Conservation (phyloP, 768 basidiomycete species). For the Auriscalpium microsporum region DNA sequence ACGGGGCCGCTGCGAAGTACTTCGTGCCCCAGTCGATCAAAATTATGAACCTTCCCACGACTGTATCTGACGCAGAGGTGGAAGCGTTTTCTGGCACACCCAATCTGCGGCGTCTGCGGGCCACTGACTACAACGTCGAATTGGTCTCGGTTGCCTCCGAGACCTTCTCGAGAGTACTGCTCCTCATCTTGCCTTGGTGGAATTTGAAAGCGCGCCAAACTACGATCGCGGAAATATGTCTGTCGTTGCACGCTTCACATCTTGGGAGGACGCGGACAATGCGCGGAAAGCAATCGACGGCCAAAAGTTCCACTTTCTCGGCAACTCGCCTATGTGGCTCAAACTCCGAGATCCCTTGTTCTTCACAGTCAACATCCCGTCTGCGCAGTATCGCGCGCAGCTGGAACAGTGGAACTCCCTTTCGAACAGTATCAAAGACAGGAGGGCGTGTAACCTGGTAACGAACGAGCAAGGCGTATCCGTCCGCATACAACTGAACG, state of each 20-base stretch:
- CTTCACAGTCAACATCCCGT: neutral
- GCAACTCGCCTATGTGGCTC: neutral
- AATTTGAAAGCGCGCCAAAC: neutral
- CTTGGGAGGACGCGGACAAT: constrained; percentile 39
- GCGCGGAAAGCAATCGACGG: constrained; percentile 30
- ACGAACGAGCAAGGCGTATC: constrained; percentile 12
- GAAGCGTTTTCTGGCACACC: neutral
- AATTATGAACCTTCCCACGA: constrained; percentile 20
- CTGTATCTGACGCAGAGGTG: neutral
- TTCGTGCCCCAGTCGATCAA: constrained; percentile 28
- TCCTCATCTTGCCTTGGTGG: neutral
- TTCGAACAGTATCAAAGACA: constrained; percentile 26
- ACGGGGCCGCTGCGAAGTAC: constrained; percentile 19
- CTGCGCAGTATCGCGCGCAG: neutral
- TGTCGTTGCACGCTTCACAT: constrained; percentile 36
- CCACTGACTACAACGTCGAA: neutral
- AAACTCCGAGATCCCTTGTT: neutral
- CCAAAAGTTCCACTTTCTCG: constrained; percentile 20
- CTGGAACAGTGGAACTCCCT: constrained; percentile 16
- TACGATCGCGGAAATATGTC: constrained; percentile 11
- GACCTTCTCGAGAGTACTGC: neutral
- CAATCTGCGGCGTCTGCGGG: neutral
- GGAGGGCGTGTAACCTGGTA: constrained; percentile 27
- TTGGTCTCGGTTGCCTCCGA: neutral
- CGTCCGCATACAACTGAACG: constrained; percentile 37